These are phyloP conservation scores for Rubus parviflorus DNA, from an alignment of 306 rosid genomes.

Conservation along the genomic window DNA sequence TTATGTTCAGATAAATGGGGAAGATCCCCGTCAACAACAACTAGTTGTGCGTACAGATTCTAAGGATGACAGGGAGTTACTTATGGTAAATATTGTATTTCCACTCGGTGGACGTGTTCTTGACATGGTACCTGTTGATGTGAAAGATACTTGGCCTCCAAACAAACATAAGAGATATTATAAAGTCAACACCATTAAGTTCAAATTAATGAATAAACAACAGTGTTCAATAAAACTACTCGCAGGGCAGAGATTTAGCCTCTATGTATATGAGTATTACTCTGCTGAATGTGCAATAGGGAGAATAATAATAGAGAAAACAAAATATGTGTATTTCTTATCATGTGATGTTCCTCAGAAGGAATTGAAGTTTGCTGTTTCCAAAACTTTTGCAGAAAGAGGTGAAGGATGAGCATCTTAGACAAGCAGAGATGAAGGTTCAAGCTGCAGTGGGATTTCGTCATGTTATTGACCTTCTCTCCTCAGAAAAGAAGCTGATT, in stretches of 20 bases:
- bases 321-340: background rate
- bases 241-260: no score
- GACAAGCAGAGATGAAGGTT: conserved; percentile 56
- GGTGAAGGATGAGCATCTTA: conserved; percentile 54
- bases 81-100: conserved; percentile 54
- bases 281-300: background rate
- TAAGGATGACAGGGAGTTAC: conserved; percentile 59
- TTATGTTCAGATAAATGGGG: conserved; percentile 48
- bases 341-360: conserved; percentile 4
- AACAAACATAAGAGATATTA: no score
- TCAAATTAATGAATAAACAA: no score
- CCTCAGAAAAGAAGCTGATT: conserved; percentile 73
- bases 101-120: background rate
- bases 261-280: no score
- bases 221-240: no score
- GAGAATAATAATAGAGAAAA: background rate
- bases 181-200: no score
- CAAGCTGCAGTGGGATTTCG: conserved; percentile 87
- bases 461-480: conserved; percentile 92
- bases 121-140: background rate
- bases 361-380: conserved; percentile 4
- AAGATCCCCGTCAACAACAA: conserved; percentile 47
- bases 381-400: conserved; percentile 55
- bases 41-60: conserved; percentile 70
- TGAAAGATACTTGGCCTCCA: background rate